phyloP scores from a whole-genome alignment of 495 filamentous ascomycete genomes.

The Aspergillus wentii region DNA sequence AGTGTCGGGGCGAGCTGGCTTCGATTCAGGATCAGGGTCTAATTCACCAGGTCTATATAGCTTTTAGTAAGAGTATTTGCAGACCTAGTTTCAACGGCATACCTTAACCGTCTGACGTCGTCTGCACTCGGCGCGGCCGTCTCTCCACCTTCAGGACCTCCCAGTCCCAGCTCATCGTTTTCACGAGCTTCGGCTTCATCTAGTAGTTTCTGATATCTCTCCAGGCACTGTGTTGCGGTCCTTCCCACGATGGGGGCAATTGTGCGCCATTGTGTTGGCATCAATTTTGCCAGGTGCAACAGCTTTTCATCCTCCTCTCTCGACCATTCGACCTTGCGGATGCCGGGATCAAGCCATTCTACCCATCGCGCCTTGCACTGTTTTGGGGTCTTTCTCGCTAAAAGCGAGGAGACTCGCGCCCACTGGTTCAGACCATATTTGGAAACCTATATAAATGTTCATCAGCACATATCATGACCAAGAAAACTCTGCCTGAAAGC shows the following conservation, averaged over 20 bases:
- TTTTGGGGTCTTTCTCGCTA: constrained; percentile 96
- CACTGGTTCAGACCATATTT: constrained; percentile 99
- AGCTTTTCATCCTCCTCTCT: constrained; percentile 98
- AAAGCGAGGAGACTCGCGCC: constrained; percentile 95
- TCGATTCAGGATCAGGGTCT: constrained; percentile 93
- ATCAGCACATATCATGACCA: too few relatives aligned
- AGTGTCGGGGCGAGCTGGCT: constrained; percentile 94
- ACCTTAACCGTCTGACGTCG: constrained; percentile 80
- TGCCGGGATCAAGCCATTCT: constrained; percentile 97
- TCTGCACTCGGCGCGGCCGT: constrained; percentile 84
- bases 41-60: constrained; percentile 74
- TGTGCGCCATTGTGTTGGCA: constrained; percentile 98
- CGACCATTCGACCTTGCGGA: constrained; percentile 98
- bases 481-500: too few relatives aligned
- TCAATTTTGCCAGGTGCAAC: constrained; percentile 92
- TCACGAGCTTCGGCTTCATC: constrained; percentile 95
- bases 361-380: constrained; percentile 98
- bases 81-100: constrained; percentile 10
- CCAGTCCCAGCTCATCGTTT: constrained; percentile 74
- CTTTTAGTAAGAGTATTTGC: constrained; percentile 14
- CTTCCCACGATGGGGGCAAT: constrained; percentile 95
- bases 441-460: constrained; percentile 58
- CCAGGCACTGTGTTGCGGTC: constrained; percentile 93
- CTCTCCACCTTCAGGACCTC: constrained; percentile 84
- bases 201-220: constrained; percentile 92